Base-by-base conservation (phyloP, 2,329 filamentous ascomycete species). In the Pleochaeta shiraiana region DNA sequence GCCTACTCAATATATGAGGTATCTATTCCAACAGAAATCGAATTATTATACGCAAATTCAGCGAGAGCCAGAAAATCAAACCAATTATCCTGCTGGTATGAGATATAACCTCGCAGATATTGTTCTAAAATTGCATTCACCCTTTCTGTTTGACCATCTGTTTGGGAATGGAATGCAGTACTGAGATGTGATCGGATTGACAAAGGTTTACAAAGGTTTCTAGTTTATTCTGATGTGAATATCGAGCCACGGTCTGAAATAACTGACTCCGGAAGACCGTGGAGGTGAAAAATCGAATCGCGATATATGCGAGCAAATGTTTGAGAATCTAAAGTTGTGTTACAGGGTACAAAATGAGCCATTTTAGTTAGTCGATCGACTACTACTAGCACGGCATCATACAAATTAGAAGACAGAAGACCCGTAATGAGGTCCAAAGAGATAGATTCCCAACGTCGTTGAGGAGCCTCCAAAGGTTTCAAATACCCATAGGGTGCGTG, bases 31-130 rank as follows among this genome's bases (percentile, higher is more conserved):
- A 50, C 45, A 50, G n/a, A n/a, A 33, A 33, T n/a, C 5, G 16
- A n/a, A 39, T 43, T 68, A 30, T 66, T 67, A 30, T 63, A 64
- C 31, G 33, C 28, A n/a, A 67, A 67, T 33, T 67, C 4, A 31
- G 26, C 63, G 3, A 66, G 30, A 4, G 37, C 37, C n/a, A 66
- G 34, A 9, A 64, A 45, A 24, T 64, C 19, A 24, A 64, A 57
- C 64, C 57, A 66, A n/a, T 67, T 63, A 24, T 67, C 43, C 24
- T 67, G 24, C 19, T 62, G 33, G 45, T 67, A 59, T 7, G 65
- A 66, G 6, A 66, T 57, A 63, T 67, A 67, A 19, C 24, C 62
- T 21, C 53, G 6, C 4, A 67, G 30, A n/a, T 66, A 67, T 16
- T 24, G 4, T 39, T 67, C 37, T 9, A 67, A 7, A 33, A 47